Evolutionary conservation across 495 filamentous ascomycete genomes (phyloP).

Genomic region (Clohesyomyces aquaticus): DNA sequence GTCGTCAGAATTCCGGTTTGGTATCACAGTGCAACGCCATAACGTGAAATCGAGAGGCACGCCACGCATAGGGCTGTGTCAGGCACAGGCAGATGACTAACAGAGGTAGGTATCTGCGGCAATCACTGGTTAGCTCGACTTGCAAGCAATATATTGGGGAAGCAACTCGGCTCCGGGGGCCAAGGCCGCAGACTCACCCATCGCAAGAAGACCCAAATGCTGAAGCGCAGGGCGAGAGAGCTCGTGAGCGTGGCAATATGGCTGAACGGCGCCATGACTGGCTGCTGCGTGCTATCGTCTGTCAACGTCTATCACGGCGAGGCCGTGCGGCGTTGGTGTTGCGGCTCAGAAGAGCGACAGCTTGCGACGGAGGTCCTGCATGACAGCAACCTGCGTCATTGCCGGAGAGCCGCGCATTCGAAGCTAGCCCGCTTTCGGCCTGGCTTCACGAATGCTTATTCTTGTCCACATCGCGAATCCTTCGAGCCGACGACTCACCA

Average conservation of each 20-base stretch:
- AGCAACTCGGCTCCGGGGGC: not conserved
- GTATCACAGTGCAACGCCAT: not conserved
- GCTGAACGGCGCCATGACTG: slow-evolving; percentile 23
- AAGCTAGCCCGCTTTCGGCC: not conserved
- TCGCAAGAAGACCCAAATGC: slow-evolving; percentile 77
- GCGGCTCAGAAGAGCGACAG: slow-evolving; percentile 16
- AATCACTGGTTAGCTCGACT: slow-evolving; percentile 21
- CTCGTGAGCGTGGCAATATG: slow-evolving; percentile 52
- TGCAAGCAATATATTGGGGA: slow-evolving; percentile 19
- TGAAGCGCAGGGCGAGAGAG: slow-evolving; percentile 64
- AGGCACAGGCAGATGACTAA: slow-evolving; percentile 33
- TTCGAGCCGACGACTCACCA: not conserved
- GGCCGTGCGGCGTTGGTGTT: slow-evolving; percentile 26
- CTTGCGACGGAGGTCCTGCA: not conserved
- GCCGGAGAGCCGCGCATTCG: not conserved
- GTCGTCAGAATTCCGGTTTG: slow-evolving; percentile 52
- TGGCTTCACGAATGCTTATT: not conserved
- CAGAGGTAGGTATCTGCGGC: slow-evolving; percentile 37
- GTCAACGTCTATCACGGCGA: slow-evolving; percentile 27
- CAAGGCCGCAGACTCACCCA: slow-evolving; percentile 63
- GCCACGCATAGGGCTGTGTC: too few species aligned
- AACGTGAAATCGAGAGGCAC: not conserved
- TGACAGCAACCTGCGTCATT: not conserved
- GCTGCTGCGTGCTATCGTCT: too few species aligned
- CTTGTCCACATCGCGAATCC: too few species aligned